Conservation (phyloP, 768 basidiomycete species). For the Antrodiella citrinella region DNA sequence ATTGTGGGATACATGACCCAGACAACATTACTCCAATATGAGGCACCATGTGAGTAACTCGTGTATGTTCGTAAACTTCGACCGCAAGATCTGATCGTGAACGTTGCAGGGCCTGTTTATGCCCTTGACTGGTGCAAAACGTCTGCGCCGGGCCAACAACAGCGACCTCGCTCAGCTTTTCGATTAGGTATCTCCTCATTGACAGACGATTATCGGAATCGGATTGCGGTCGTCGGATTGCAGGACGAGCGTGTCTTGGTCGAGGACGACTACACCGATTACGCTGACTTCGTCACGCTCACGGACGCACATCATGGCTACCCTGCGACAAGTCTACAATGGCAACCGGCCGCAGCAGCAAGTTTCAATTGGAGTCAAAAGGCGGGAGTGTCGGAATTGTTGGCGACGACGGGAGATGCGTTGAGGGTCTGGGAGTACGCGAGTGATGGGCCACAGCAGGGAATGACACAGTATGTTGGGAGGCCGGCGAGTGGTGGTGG, state of each 20-base stretch:
- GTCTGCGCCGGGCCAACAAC: constrained; percentile 62
- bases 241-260: constrained; percentile 85
- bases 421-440: constrained; percentile 87
- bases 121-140: constrained; percentile 87
- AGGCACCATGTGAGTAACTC: constrained; percentile 21
- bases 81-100: neutral
- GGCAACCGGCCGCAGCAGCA: constrained; percentile 74
- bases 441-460: constrained; percentile 46
- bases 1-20: constrained; percentile 15
- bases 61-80: neutral
- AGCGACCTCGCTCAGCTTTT: constrained; percentile 69
- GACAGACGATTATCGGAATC: constrained; percentile 76
- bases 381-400: constrained; percentile 59
- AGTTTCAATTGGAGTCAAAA: constrained; percentile 65
- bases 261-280: constrained; percentile 75
- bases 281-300: constrained; percentile 80
- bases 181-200: constrained; percentile 83
- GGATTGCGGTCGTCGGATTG: constrained; percentile 70
- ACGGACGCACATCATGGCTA: constrained; percentile 84
- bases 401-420: constrained; percentile 93
- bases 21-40: constrained; percentile 22
- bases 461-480: constrained; percentile 62
- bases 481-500: constrained; percentile 47
- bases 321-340: constrained; percentile 88
- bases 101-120: constrained; percentile 67